Conservation (phyloP, 257 asterid genomes). For the Solanum pinnatisectum region DNA sequence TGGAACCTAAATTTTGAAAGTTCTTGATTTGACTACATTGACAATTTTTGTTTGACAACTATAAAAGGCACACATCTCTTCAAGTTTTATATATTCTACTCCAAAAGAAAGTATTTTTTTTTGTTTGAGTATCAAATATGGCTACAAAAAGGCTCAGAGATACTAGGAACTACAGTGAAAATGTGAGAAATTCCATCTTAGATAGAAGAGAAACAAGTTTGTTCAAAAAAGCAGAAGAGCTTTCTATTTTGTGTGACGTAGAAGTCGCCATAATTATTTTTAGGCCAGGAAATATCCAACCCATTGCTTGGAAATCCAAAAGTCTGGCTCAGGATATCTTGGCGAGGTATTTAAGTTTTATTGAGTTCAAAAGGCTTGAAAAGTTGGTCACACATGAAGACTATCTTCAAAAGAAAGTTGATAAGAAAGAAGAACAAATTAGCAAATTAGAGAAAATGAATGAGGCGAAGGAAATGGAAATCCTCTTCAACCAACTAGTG, state of each 20-base stretch:
- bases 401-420: conserved; percentile 12
- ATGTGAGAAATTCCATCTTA: conserved; percentile 16
- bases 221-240: too few relatives aligned
- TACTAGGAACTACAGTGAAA: conserved; percentile 2
- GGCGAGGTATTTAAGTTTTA: background rate
- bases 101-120: background rate
- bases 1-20: background rate
- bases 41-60: background rate
- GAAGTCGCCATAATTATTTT: too few relatives aligned
- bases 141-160: conserved; percentile 17
- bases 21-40: background rate
- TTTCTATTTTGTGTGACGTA: too few relatives aligned
- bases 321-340: too few relatives aligned
- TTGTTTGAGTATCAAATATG: conserved; percentile 6
- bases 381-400: conserved; percentile 18
- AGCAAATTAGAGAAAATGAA: background rate
- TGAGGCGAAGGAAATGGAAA: background rate
- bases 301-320: too few relatives aligned
- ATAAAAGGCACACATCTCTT: background rate
- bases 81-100: background rate
- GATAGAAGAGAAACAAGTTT: background rate
- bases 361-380: conserved; percentile 6
- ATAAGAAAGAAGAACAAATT: background rate
- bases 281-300: too few relatives aligned
- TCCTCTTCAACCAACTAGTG: conserved; percentile 11